phyloP scores from a whole-genome alignment of 2,329 filamentous ascomycete species.

The Pseudogymnoascus sp. region DNA sequence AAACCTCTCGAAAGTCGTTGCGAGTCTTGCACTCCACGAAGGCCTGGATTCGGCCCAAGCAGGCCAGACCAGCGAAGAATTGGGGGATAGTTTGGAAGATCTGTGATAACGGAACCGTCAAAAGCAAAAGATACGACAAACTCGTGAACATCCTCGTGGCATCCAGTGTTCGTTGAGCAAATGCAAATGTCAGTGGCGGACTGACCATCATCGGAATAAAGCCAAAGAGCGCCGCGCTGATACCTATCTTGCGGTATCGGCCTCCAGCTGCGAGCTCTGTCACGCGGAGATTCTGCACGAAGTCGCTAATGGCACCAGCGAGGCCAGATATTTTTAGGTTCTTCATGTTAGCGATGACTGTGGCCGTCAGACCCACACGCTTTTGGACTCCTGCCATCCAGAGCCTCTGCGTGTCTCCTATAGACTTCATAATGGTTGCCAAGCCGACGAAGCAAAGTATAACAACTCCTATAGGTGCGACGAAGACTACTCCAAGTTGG shows the following conservation, averaged over 20 bases:
- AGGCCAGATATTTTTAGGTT: slow-evolving; percentile 33
- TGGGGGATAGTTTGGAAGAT: slow-evolving; percentile 18
- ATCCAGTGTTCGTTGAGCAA: slow-evolving; percentile 14
- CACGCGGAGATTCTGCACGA: slow-evolving; percentile 29
- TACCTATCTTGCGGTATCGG: slow-evolving; percentile 8
- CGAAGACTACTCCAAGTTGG: slow-evolving; percentile 38
- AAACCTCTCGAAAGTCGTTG: slow-evolving; percentile 13
- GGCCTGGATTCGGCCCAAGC: slow-evolving; percentile 22
- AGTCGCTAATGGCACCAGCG: slow-evolving; percentile 21
- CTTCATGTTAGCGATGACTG: slow-evolving; percentile 31
- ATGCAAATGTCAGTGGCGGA: slow-evolving; percentile 16
- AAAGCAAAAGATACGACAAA: slow-evolving; percentile 17
- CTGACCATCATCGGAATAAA: slow-evolving; percentile 14
- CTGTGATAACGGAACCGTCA: slow-evolving; percentile 16
- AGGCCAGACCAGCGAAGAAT: slow-evolving; percentile 15
- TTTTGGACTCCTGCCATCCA: slow-evolving; percentile 17
- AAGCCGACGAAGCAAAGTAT: slow-evolving; percentile 22
- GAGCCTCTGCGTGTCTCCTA: slow-evolving; percentile 26
- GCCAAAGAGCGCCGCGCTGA: slow-evolving; percentile 11
- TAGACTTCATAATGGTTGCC: slow-evolving; percentile 14
- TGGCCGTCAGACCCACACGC: slow-evolving; percentile 17
- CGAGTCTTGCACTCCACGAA: slow-evolving; percentile 19
- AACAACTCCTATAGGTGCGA: slow-evolving; percentile 39
- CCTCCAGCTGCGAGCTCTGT: slow-evolving; percentile 27
- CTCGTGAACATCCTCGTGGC: slow-evolving; percentile 15